Evolutionary conservation across 1,284 basidiomycete species (phyloP).

Genomic region (Calocybe gambosa): DNA sequence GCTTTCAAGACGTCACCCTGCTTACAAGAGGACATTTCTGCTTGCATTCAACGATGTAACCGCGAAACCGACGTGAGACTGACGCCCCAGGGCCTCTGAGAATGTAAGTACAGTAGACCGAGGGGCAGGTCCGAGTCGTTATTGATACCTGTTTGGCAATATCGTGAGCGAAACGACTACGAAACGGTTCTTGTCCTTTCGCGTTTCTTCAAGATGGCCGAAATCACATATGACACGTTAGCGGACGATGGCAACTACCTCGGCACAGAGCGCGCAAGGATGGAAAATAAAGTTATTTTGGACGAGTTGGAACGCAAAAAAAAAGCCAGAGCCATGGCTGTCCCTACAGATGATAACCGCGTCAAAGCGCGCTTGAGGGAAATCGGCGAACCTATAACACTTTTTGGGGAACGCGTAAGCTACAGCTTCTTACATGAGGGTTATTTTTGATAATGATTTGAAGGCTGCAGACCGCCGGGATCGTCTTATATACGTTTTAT

Average conservation of each 20-base stretch:
- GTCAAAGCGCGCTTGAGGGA: constrained; percentile 87
- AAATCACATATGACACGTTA: constrained; percentile 67
- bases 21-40: no score
- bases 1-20: no score
- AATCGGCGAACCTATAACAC: constrained; percentile 92
- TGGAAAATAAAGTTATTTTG: constrained; percentile 77
- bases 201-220: constrained; percentile 36
- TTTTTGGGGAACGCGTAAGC: constrained; percentile 94
- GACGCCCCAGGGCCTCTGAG: not conserved
- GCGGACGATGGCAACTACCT: constrained; percentile 71
- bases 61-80: no score
- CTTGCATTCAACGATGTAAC: no score
- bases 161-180: not conserved
- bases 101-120: no score
- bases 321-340: constrained; percentile 87
- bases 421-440: not conserved
- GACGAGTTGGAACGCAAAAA: constrained; percentile 96
- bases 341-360: constrained; percentile 93
- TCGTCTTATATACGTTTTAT: constrained; percentile 88
- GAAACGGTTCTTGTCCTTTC: not conserved
- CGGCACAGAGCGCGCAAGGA: constrained; percentile 62
- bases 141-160: constrained; percentile 4
- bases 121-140: no score
- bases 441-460: constrained; percentile 18
- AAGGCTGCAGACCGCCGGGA: constrained; percentile 86